phyloP scores from a whole-genome alignment of 371 early-diverging fungal species.

The Nosema muscidifuracis region DNA sequence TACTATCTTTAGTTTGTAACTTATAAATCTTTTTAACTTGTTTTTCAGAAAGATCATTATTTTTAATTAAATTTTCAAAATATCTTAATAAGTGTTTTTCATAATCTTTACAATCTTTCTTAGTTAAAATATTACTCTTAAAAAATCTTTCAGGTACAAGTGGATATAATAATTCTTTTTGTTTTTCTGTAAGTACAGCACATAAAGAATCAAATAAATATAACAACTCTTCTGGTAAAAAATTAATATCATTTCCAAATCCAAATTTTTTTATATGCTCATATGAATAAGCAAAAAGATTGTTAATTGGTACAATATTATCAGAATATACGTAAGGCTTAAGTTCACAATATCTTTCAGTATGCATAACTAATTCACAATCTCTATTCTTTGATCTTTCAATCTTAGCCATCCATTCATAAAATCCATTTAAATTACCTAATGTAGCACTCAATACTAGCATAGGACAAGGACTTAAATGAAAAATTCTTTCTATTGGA shows the following conservation, averaged over 20 bases:
- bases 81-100: constrained; percentile 54
- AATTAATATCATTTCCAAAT: constrained; percentile 61
- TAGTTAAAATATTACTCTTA: constrained; percentile 61
- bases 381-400: constrained; percentile 55
- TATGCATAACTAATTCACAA: constrained; percentile 56
- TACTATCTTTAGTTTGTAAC: constrained; percentile 54
- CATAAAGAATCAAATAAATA: constrained; percentile 59
- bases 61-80: constrained; percentile 54
- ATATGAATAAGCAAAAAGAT: constrained; percentile 61
- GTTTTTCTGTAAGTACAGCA: constrained; percentile 51
- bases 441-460: constrained; percentile 66
- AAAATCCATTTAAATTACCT: constrained; percentile 65
- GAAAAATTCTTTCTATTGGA: constrained; percentile 65
- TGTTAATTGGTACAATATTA: constrained; percentile 54
- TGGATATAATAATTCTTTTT: constrained; percentile 50
- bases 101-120: constrained; percentile 57
- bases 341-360: constrained; percentile 62
- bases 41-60: constrained; percentile 41
- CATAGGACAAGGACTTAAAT: constrained; percentile 64
- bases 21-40: constrained; percentile 60
- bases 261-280: constrained; percentile 60
- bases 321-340: constrained; percentile 56
- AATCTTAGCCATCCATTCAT: constrained; percentile 57
- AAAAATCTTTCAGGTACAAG: constrained; percentile 61
- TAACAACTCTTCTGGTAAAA: constrained; percentile 63